A percentile compares a stretch with the other conserved stretches of the same genome.
phyloP scores from a whole-genome alignment of 192 early-diverging fungal genomes.

The Diversispora epigaea region DNA sequence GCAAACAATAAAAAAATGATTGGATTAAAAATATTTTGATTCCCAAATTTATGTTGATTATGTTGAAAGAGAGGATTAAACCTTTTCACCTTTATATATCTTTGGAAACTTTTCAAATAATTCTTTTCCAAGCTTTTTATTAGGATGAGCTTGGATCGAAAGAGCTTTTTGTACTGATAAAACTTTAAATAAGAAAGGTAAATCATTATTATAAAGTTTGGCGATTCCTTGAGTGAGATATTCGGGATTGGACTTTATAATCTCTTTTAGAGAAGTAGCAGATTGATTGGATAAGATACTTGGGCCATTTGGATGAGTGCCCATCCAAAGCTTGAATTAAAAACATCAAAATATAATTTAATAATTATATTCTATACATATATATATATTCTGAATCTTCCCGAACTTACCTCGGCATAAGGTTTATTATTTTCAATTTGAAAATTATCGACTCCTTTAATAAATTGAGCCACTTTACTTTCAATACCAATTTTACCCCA shows the following conservation, averaged over 20 bases:
- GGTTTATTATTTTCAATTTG: constrained; percentile 61
- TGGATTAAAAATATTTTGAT: background rate
- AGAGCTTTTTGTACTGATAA: constrained; percentile 85
- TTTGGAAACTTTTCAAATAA: constrained; percentile 73
- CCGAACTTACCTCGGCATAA: constrained; percentile 80
- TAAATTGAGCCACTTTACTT: constrained; percentile 87
- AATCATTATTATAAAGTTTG: constrained; percentile 65
- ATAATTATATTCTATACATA: too few relatives aligned
- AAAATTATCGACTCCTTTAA: constrained; percentile 57
- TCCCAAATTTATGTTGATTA: background rate
- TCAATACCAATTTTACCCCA: constrained; percentile 88
- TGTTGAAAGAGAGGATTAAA: background rate
- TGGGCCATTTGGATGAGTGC: constrained; percentile 92
- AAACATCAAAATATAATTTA: constrained; percentile 6
- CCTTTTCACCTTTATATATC: constrained; percentile 70
- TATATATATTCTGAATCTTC: too few relatives aligned
- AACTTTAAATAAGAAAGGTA: constrained; percentile 99
- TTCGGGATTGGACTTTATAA: constrained; percentile 58
- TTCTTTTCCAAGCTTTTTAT: constrained; percentile 78
- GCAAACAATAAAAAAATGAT: background rate
- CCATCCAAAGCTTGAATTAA: constrained; percentile 86
- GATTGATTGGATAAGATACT: constrained; percentile 51
- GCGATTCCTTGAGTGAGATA: constrained; percentile 57
- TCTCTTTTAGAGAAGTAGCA: constrained; percentile 55
- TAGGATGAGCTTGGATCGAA: constrained; percentile 97